These are phyloP conservation scores for Kockovaella imperatae DNA, from an alignment of 768 basidiomycete species.

Conservation along the genomic window DNA sequence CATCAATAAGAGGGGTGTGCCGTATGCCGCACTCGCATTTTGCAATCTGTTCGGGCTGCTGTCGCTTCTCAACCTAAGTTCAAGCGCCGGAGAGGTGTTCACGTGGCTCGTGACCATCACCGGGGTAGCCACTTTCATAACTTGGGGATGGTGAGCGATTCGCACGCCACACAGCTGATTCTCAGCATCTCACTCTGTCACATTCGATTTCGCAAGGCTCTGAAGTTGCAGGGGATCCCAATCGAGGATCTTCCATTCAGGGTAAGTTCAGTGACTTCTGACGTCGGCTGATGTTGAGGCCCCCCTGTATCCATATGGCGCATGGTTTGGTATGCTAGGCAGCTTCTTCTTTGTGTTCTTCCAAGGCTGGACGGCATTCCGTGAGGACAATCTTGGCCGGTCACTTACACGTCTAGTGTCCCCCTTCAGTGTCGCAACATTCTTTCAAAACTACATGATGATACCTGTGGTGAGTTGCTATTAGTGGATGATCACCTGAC, in stretches of 20 bases:
- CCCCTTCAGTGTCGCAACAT: neutral
- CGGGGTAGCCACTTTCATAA: slow-evolving; percentile 11
- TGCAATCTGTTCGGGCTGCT: slow-evolving; percentile 7
- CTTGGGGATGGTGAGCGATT: too few relatives aligned
- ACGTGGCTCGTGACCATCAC: slow-evolving; percentile 13
- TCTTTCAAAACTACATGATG: neutral
- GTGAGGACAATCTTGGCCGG: neutral
- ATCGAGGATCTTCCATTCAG: neutral
- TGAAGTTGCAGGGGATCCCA: neutral
- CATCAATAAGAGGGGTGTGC: slow-evolving; percentile 14
- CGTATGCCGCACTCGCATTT: slow-evolving; percentile 3
- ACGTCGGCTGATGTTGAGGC: too few relatives aligned
- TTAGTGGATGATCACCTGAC: too few relatives aligned
- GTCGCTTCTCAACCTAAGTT: slow-evolving; percentile 5
- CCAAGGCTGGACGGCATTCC: neutral
- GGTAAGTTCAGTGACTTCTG: too few relatives aligned
- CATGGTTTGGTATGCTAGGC: neutral
- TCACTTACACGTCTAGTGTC: too few relatives aligned
- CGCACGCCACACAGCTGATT: too few relatives aligned
- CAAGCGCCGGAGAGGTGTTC: slow-evolving; percentile 6
- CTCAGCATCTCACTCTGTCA: too few relatives aligned
- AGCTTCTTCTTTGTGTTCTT: neutral
- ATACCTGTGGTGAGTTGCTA: too few relatives aligned
- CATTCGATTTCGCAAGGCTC: neutral
- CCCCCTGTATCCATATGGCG: neutral